Base-by-base conservation (phyloP, 2,329 filamentous ascomycete species). In the Ophiostoma piceae region DNA sequence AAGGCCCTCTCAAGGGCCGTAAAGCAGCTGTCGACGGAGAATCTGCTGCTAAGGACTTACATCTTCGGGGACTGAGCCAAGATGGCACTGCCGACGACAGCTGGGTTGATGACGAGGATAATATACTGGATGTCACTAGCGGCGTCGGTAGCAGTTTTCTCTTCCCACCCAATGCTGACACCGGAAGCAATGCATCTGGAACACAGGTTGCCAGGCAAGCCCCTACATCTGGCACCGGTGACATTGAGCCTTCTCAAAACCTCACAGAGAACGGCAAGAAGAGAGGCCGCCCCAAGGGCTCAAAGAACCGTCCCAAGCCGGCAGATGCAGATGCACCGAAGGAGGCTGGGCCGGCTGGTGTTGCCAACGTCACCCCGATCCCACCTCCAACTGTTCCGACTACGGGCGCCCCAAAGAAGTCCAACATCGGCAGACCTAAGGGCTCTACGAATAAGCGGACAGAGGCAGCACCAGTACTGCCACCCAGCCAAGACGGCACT, bases 241-340 rank as follows among this genome's bases (percentile, higher is more conserved):
- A n/a, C 11, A 57, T 57, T 2, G 64, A 54, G 26, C 19, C 35
- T 39, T 22, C 35, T 19, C 67, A 29, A 39, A 67, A 16, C 3
- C 37, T 26, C 16, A 54, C 19, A 1, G 71, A 67, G 2, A 76
- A 73, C 60, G 71, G 74, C 0, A 83, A 79, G 74, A 81, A 78
- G 67, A 78, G 81, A 69, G 82, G 84, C 6, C 79, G 84, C 41
- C 84, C 84, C 0, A 85, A 84, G 71, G 84, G 84, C 0, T 85
- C 84, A 1, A 84, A 82, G 71, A 85, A 85, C 71, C 79, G 82
- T 2, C 78, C 80, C 2, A 83, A 81, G 71, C 78, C 57, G 5
- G 32, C 43, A 2, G 69, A 57, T 16, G 14, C 29, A 7, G 22
- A 68, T 8, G 43, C 7, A 14, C 11, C n/a, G 26, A 51, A 57